Evolutionary conservation across 1,139 yeast genomes (phyloP), one percentile per base, ranked within the genome.

Genomic region (Diutina siamensis): DNA sequence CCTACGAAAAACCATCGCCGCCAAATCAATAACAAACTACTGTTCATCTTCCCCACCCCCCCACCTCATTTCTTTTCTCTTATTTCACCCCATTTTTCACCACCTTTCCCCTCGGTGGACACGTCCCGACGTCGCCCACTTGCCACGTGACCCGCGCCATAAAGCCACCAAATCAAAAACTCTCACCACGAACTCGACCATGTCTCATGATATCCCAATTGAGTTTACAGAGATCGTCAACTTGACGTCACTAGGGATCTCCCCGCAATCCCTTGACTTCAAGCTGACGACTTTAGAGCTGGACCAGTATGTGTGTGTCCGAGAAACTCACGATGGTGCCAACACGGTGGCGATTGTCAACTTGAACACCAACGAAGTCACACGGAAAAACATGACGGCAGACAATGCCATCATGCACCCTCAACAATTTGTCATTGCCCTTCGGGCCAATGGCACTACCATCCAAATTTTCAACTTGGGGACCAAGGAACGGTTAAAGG

Each of bases 321-420:
- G 97, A 60, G 97, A 92, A 65, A 69, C 78, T 34, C 72, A 80
- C 45, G 79, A 81, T 49, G 71, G 73, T 46, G 88, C 94, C 51
- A 88, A 87, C 65, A 75, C 92, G 12, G 98, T 94, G 47, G 96
- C 96, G 46, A 92, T 94, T 56, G 78, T 94, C 53, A 92, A 92
- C 61, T 74, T 92, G 60, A 72, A 78, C 53, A 80, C 86, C 60
- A 80, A 80, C 67, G 81, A 86, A 54, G 78, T 80, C 28, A 72
- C 78, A 42, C 80, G 95, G 59, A 89, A 94, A 67, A 84, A 85
- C 63, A 94, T 94, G 96, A 78, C 87, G 48, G 99, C 98, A 45
- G 99, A 94, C 66, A 85, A 89, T 53, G 97, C 97, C 46, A 92
- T 94, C 60, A 83, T 94, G 94, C 95, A 89, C 63, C 97, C 98